Conservation (phyloP, 495 filamentous ascomycete genomes). For the Tuber umbilicatum region DNA sequence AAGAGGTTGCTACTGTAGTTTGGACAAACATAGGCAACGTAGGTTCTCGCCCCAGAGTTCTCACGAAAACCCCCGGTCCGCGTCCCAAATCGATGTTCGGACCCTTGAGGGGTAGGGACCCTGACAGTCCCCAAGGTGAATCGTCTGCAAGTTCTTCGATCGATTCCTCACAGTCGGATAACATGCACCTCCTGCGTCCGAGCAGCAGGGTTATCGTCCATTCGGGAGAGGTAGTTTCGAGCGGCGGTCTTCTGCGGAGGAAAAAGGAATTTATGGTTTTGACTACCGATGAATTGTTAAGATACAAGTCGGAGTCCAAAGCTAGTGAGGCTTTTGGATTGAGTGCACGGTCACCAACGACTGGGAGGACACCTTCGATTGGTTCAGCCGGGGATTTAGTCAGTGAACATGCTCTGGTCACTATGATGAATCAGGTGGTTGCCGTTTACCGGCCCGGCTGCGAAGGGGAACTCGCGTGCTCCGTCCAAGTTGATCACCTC, state of each 20-base stretch:
- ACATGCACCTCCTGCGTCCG: constrained; percentile 17
- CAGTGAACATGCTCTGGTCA: constrained; percentile 34
- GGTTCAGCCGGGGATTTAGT: constrained; percentile 30
- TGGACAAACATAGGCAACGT: constrained; percentile 24
- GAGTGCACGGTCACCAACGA: constrained; percentile 23
- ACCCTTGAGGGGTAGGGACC: constrained; percentile 30
- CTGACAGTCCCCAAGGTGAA: constrained; percentile 21
- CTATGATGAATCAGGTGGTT: constrained; percentile 38
- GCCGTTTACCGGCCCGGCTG: constrained; percentile 33
- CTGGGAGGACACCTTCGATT: constrained; percentile 33
- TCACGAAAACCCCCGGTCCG: constrained; percentile 27
- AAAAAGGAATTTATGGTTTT: constrained; percentile 88
- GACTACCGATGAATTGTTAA: constrained; percentile 72
- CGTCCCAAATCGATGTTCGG: constrained; percentile 41
- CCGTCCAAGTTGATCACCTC: constrained; percentile 38
- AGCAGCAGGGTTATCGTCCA: constrained; percentile 30
- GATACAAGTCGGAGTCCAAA: constrained; percentile 57
- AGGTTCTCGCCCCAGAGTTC: constrained; percentile 29
- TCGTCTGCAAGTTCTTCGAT: constrained; percentile 40
- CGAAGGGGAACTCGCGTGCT: constrained; percentile 31
- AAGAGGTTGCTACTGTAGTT: constrained; percentile 35
- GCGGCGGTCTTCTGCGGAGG: constrained; percentile 71
- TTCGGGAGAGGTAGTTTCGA: constrained; percentile 67
- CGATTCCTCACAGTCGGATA: constrained; percentile 29
- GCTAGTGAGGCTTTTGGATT: constrained; percentile 39